A percentile compares a stretch with the other conserved stretches of the same genome.
These are phyloP conservation scores for Neofusicoccum umdonicola DNA, from an alignment of 2,329 filamentous ascomycete species.

Conservation along the genomic window DNA sequence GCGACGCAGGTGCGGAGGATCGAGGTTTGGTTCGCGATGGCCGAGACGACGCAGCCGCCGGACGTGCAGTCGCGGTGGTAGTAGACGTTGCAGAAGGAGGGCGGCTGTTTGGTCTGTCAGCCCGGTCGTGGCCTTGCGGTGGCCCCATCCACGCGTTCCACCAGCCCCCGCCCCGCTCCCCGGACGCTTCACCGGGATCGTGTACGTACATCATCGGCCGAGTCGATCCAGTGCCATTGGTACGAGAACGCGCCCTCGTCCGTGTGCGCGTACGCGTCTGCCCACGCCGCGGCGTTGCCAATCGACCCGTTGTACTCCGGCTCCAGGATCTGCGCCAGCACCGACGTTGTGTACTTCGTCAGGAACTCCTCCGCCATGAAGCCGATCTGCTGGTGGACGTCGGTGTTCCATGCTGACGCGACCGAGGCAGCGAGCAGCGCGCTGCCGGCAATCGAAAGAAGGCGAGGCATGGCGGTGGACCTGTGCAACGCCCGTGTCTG, in stretches of 20 bases:
- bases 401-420: slow-evolving; percentile 1
- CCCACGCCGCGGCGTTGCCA: slow-evolving; percentile 40
- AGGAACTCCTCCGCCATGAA: slow-evolving; percentile 40
- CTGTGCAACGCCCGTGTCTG: not conserved
- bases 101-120: slow-evolving; percentile 21
- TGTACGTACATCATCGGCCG: slow-evolving; percentile 27
- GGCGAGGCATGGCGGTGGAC: not conserved
- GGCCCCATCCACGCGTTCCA: no score
- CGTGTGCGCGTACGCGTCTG: slow-evolving; percentile 39
- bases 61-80: slow-evolving; percentile 38
- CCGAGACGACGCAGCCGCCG: slow-evolving; percentile 41
- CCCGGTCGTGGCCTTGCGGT: not conserved
- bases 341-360: slow-evolving; percentile 28
- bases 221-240: slow-evolving; percentile 44
- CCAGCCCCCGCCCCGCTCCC: not conserved
- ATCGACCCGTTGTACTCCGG: slow-evolving; percentile 41
- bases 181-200: no score
- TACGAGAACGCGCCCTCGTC: slow-evolving; percentile 40
- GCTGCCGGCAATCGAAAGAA: not conserved
- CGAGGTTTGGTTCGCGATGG: slow-evolving; percentile 42
- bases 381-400: slow-evolving; percentile 43
- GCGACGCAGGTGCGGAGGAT: slow-evolving; percentile 38
- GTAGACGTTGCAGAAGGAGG: slow-evolving; percentile 33
- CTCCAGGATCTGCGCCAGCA: slow-evolving; percentile 37
- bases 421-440: not conserved